Evolutionary conservation across 805 yeast genomes (phyloP).

Genomic region (Wickerhamiella domercqiae): DNA sequence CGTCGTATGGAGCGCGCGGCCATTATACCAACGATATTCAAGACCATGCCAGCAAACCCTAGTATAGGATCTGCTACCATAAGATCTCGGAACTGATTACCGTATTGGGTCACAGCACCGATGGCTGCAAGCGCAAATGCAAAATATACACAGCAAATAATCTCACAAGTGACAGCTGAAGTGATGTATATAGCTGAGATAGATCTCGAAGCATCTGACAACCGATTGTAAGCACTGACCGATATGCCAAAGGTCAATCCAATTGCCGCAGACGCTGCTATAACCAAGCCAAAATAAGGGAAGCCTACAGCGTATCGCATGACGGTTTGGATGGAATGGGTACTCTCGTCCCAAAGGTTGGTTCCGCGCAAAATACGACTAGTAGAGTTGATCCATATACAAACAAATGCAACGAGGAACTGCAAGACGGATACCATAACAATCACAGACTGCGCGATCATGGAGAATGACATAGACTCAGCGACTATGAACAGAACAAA

Average conservation of each 20-base stretch:
- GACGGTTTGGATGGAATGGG: background rate
- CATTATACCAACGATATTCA: slow-evolving; percentile 15
- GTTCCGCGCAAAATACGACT: slow-evolving; percentile 2
- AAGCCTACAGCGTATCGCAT: slow-evolving; percentile 9
- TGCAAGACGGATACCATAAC: slow-evolving; percentile 15
- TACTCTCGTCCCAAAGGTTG: too few species aligned
- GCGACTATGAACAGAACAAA: slow-evolving; percentile 11
- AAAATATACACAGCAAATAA: slow-evolving; percentile 16
- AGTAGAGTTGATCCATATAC: slow-evolving; percentile 15
- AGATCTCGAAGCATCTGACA: slow-evolving; percentile 12
- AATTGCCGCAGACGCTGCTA: slow-evolving; percentile 16
- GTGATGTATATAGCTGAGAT: slow-evolving; percentile 13
- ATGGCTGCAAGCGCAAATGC: slow-evolving; percentile 11
- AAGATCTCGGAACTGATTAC: slow-evolving; percentile 10
- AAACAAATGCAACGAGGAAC: slow-evolving; percentile 13
- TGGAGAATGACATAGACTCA: slow-evolving; percentile 13
- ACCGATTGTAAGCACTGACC: slow-evolving; percentile 15
- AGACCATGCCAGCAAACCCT: slow-evolving; percentile 11
- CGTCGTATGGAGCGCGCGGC: slow-evolving; percentile 16
- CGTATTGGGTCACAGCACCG: slow-evolving; percentile 1
- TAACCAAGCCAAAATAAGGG: slow-evolving; percentile 16
- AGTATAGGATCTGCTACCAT: slow-evolving; percentile 16
- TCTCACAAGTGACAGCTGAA: slow-evolving; percentile 7
- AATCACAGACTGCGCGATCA: slow-evolving; percentile 17
- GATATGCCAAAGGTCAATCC: slow-evolving; percentile 16